phyloP scores from a whole-genome alignment of 805 yeast species.

The Candida andamanensis region DNA sequence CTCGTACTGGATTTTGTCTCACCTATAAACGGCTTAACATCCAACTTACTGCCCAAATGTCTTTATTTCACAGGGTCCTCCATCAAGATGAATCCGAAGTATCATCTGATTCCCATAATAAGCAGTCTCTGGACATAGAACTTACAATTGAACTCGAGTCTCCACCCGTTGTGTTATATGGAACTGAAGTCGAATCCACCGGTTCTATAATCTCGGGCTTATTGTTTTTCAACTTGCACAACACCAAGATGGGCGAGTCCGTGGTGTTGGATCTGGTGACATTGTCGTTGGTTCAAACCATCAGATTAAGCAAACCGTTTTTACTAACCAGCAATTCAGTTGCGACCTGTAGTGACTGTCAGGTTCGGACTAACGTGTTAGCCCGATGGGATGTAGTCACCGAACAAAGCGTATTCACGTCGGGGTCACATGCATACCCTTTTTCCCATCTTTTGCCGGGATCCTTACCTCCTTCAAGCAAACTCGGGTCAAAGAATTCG shows the following conservation, averaged over 20 bases:
- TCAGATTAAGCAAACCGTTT: slow-evolving; percentile 64
- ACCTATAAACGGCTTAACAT: no score
- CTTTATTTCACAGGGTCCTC: background rate
- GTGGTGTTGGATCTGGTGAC: slow-evolving; percentile 54
- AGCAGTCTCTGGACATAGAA: no score
- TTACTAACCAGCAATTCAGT: slow-evolving; percentile 46
- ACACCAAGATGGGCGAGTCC: no score
- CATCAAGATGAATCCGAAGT: no score
- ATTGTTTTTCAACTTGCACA: slow-evolving; percentile 42
- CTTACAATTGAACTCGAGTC: slow-evolving; percentile 64
- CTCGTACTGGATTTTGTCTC: no score
- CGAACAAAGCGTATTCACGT: slow-evolving; percentile 50
- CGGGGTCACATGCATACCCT: slow-evolving; percentile 82
- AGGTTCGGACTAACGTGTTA: slow-evolving; percentile 49
- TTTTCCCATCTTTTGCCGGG: slow-evolving; percentile 90
- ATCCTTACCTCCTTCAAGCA: slow-evolving; percentile 70
- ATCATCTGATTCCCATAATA: no score
- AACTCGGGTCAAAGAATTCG: slow-evolving; percentile 51
- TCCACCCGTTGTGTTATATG: slow-evolving; percentile 87
- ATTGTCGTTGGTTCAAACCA: slow-evolving; percentile 66
- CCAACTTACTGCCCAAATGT: background rate
- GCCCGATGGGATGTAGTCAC: slow-evolving; percentile 86
- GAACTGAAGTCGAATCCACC: slow-evolving; percentile 67
- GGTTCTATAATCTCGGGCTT: slow-evolving; percentile 87
- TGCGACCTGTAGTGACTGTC: slow-evolving; percentile 56